Conservation (phyloP, 306 rosid genomes). For the Albizia julibrissin region DNA sequence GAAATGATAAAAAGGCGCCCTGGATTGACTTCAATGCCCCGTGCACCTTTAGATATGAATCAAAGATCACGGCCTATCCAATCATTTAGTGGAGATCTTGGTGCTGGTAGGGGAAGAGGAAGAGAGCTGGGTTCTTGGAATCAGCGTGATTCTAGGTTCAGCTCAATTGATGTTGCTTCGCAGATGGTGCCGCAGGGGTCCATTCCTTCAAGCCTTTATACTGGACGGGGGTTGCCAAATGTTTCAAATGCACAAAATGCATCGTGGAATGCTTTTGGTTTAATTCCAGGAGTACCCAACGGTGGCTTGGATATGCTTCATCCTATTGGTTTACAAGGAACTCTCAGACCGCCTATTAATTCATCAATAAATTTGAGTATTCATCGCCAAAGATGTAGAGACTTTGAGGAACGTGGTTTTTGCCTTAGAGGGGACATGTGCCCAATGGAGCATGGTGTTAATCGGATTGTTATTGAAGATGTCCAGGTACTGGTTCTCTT, state of each 20-base stretch:
- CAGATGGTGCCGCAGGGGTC: conserved; percentile 86
- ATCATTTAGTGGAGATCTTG: conserved; percentile 58
- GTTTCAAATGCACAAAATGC: conserved; percentile 80
- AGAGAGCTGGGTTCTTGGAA: conserved; percentile 84
- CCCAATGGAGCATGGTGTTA: conserved; percentile 98
- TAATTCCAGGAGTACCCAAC: conserved; percentile 79
- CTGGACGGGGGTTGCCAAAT: conserved; percentile 82
- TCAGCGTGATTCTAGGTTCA: conserved; percentile 79
- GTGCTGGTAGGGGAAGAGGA: conserved; percentile 89
- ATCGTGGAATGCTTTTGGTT: conserved; percentile 87
- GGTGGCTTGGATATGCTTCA: conserved; percentile 85
- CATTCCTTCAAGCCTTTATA: conserved; percentile 67
- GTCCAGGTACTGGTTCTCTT: conserved; percentile 71
- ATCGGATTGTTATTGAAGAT: conserved; percentile 97
- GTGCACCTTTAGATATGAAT: conserved; percentile 64
- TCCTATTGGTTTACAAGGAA: conserved; percentile 84
- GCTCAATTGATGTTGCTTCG: conserved; percentile 76
- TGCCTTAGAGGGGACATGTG: conserved; percentile 99
- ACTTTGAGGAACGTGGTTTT: conserved; percentile 99
- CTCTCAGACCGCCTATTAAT: conserved; percentile 82
- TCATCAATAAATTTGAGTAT: conserved; percentile 77
- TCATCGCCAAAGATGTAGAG: conserved; percentile 93
- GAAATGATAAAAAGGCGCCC: conserved; percentile 71
- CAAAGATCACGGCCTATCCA: conserved; percentile 73
- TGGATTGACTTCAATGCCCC: conserved; percentile 55